These are phyloP conservation scores for Camellia japonica DNA, from an alignment of 148 eudicot genomes.

Conservation along the genomic window DNA sequence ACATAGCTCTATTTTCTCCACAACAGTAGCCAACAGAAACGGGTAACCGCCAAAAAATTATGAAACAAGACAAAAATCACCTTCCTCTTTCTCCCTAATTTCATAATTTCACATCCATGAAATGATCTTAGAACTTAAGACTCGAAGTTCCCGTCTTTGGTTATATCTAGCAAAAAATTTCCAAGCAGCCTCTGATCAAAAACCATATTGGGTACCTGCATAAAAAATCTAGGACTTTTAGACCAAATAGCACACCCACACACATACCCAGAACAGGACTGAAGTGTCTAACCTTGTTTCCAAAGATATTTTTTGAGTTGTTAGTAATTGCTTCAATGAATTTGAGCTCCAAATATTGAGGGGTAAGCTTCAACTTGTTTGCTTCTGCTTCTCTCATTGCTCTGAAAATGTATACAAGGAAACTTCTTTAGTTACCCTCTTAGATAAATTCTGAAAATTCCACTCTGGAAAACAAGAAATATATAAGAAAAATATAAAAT, in stretches of 20 bases:
- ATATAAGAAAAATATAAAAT: neutral
- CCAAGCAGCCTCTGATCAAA: conserved; percentile 86
- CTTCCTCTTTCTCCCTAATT: neutral
- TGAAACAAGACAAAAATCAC: too few species aligned
- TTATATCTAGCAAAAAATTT: conserved; percentile 40
- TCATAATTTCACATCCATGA: conserved; percentile 28
- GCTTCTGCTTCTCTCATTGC: conserved; percentile 89
- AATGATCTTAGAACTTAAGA: conserved; percentile 39
- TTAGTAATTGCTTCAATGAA: conserved; percentile 84
- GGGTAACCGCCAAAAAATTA: too few species aligned
- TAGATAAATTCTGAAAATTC: neutral
- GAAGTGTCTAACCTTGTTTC: conserved; percentile 55
- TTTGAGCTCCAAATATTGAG: conserved; percentile 77
- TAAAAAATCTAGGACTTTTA: conserved; percentile 10
- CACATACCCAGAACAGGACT: neutral
- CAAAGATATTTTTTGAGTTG: conserved; percentile 81
- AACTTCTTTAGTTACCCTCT: conserved; percentile 4
- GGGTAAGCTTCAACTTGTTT: conserved; percentile 78
- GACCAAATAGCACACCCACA: neutral
- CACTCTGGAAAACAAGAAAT: too few species aligned
- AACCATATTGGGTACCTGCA: conserved; percentile 83
- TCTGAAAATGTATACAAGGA: conserved; percentile 36
- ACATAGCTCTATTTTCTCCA: too few species aligned
- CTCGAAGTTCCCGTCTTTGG: conserved; percentile 19
- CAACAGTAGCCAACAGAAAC: too few species aligned